Evolutionary conservation across 164 flowering plant genomes (phyloP).

Genomic region (Aristolochia californica): DNA sequence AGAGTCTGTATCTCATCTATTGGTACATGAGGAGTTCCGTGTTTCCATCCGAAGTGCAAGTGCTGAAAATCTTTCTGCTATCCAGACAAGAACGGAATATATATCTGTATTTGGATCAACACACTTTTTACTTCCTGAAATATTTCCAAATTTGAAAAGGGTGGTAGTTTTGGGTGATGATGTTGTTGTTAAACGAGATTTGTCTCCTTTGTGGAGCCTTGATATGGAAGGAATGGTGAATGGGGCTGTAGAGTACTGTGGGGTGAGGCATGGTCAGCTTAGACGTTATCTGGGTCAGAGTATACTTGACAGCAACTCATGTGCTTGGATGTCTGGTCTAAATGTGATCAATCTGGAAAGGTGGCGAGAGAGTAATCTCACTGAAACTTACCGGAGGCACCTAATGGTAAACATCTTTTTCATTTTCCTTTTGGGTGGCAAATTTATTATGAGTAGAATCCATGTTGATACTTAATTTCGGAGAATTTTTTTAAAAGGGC

Average conservation of each 20-base stretch:
- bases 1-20: conserved; percentile 11
- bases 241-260: conserved; percentile 62
- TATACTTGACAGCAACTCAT: conserved; percentile 29
- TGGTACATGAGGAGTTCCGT: conserved; percentile 69
- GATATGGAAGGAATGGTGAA: conserved; percentile 73
- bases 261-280: conserved; percentile 51
- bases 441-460: too few relatives aligned
- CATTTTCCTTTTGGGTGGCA: too few relatives aligned
- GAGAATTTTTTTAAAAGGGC: too few relatives aligned
- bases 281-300: conserved; percentile 32
- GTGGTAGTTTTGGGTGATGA: conserved; percentile 86
- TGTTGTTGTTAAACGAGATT: conserved; percentile 68
- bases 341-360: conserved; percentile 65
- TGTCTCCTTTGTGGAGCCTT: conserved; percentile 72
- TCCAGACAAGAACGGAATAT: conserved; percentile 42
- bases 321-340: conserved; percentile 94
- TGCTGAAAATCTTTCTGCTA: conserved; percentile 12
- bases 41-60: conserved; percentile 47
- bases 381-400: conserved; percentile 35
- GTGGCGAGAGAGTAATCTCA: conserved; percentile 67
- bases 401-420: conserved; percentile 15
- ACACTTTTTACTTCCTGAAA: conserved; percentile 66
- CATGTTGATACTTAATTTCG: too few relatives aligned
- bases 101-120: conserved; percentile 62
- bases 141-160: conserved; percentile 53